Base-by-base conservation (phyloP, 108 stramenopile species). In the Bacterosira constricta region DNA sequence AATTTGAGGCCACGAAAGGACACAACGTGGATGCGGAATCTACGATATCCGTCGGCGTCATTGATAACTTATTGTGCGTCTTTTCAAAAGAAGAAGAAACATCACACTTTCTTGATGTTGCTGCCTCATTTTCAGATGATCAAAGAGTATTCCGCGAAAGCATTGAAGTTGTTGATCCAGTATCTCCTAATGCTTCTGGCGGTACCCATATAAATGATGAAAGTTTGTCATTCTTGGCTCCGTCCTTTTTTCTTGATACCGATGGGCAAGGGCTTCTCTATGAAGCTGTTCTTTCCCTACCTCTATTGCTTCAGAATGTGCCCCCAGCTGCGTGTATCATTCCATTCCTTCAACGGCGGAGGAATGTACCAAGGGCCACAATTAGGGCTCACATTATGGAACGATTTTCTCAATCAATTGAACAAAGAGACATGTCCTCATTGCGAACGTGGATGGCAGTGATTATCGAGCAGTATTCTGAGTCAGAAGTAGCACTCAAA, bases 1-100 rank as follows among this genome's bases (percentile, higher is more conserved):
- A 66, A 50, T 44, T 62, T 30, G 41, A 74, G 2, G 21, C 8
- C 0, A 29, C 66, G 0, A 34, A 12, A 37, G 41, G 57, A 0
- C 26, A 47, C 32, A 25, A 46, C 5, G 17, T 38, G 20, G 39
- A 44, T 30, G 12, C 45, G 9, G 66, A 76, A 30, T 67, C 57
- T 0, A n/a, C n/a, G n/a, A 36, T 54, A 17, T 62, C 42, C 50
- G 63, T 74, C 5, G 75, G 75, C 20, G 60, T 66, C 13, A 51
- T 76, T 51, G 75, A 76, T 65, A 76, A 76, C 60, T 37, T 76
- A 29, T 31, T 76, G 15, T 76, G 58, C 23, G 60, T 76, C 12
- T 58, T 67, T 29, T 50, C 47, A 17, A 62, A 38, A 42, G 52
- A 46, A 32, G 18, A 56, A 13, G 66, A 68, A 31, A 49, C 30